Conservation (phyloP, 2,329 filamentous ascomycete genomes). For the Pseudocercospora fijiensis region DNA sequence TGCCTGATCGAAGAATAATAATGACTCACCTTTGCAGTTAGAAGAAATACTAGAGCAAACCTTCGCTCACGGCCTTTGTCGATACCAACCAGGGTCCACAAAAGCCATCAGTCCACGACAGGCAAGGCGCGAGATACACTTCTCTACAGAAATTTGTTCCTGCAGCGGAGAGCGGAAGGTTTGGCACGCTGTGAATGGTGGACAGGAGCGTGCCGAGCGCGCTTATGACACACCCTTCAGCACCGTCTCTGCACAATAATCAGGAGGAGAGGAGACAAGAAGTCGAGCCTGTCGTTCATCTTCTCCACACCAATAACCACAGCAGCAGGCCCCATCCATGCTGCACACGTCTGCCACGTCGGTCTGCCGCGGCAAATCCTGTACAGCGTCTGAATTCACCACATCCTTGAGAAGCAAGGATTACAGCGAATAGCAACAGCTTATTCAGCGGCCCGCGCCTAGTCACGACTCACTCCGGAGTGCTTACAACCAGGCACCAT, state of each 20-base stretch:
- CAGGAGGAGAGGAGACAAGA: neutral
- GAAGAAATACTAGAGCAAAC: neutral
- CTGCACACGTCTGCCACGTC: neutral
- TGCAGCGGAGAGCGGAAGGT: neutral
- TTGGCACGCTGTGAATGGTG: neutral
- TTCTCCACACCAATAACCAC: neutral
- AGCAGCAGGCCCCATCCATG: neutral
- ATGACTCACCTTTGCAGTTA: neutral
- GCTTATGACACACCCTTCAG: neutral
- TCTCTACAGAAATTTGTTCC: neutral
- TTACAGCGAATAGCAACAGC: too few relatives aligned
- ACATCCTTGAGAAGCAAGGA: too few relatives aligned
- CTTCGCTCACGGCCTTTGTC: neutral
- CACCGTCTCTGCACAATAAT: neutral
- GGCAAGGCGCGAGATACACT: neutral
- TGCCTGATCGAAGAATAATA: too few relatives aligned
- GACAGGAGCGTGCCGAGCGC: neutral
- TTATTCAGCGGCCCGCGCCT: too few relatives aligned
- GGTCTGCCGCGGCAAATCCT: too few relatives aligned
- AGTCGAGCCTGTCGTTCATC: neutral
- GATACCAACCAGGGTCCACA: slow-evolving; percentile 2
- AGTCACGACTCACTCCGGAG: too few relatives aligned
- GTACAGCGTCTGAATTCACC: neutral
- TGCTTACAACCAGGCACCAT: too few relatives aligned
- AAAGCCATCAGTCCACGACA: neutral